Base-by-base conservation (phyloP, 148 eudicot genomes). In the Mesembryanthemum crystallinum region DNA sequence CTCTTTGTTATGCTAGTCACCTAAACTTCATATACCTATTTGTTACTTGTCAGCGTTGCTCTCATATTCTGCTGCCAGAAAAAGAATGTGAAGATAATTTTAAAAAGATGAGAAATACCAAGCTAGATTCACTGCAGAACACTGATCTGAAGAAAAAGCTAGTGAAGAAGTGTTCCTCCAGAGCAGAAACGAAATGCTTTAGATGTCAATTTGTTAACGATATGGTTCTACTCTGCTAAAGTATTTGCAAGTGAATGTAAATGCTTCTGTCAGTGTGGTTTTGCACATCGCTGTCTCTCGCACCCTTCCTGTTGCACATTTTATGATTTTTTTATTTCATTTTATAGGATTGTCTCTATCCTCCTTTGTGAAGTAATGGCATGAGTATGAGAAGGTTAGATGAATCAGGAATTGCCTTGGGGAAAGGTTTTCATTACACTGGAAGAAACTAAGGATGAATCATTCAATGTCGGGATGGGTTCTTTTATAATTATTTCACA, bases 191-290 rank as follows among this genome's bases (percentile, higher is more conserved):
- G 64, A 73, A 64, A 81, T 96, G 99, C 80, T 84, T 80, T 39
- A 80, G 85, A 81, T 96, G 99, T 79, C 94, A 97, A 82, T 92
- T 87, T 83, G 70, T 76, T 71, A 92, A 96, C 58, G 99, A 98
- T 96, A 81, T 70, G 83, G 42, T 28, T 24, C 51, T 27, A 27
- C 20, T 76, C 29, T 66, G 51, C 25, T 17, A 30, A n/a, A 35
- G 12, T 24, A 12, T 24, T 55, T 64, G 67, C 45, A 45, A 35
- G 64, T 33, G 37, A 68, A 54, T 24, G 28, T 68, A 49, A 51
- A 47, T 35, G 61, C 39, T 45, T 49, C 24, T 39, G 3, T 75
- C 47, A 39, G 47, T 27, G 15, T 9, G 10, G 21, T 67, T 12
- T 64, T 20, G 30, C 45, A 21, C 39, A 74, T 27, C 49, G 21